phyloP scores from a whole-genome alignment of 2,329 filamentous ascomycete genomes.

The Fusarium neocosmosporiellum region DNA sequence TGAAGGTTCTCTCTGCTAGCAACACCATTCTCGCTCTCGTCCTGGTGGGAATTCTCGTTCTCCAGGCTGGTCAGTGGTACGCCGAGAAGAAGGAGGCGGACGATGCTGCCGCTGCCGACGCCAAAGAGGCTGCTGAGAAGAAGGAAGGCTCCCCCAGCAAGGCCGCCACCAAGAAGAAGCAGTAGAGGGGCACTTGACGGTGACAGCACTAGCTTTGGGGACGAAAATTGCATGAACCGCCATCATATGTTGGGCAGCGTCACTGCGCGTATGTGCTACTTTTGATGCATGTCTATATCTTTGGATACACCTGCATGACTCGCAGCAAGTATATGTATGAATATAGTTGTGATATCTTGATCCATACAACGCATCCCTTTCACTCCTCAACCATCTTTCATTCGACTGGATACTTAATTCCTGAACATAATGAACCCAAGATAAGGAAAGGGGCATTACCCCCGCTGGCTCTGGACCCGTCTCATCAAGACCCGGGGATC shows the following conservation, averaged over 20 bases:
- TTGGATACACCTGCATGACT: neutral
- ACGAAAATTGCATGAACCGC: neutral
- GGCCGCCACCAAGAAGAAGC: constrained; percentile 52
- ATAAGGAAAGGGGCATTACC: neutral
- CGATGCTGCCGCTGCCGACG: constrained; percentile 73
- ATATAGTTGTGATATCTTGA: neutral
- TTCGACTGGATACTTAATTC: neutral
- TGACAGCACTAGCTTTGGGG: neutral
- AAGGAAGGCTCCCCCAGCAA: constrained; percentile 48
- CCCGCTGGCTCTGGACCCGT: neutral
- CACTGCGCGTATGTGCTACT: neutral
- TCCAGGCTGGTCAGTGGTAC: constrained; percentile 99
- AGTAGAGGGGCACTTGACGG: constrained; percentile 35
- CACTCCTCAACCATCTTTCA: neutral
- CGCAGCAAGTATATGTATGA: constrained; percentile 3
- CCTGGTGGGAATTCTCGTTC: constrained; percentile 87
- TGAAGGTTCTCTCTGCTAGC: constrained; percentile 91
- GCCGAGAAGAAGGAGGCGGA: constrained; percentile 92
- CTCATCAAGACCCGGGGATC: neutral
- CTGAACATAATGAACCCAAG: neutral
- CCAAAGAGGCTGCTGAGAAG: constrained; percentile 53
- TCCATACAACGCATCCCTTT: neutral
- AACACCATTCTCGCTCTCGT: constrained; percentile 97
- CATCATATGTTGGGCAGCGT: neutral
- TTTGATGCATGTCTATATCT: neutral